Conservation (phyloP, 345 rosid species). For the Combretum micranthum region DNA sequence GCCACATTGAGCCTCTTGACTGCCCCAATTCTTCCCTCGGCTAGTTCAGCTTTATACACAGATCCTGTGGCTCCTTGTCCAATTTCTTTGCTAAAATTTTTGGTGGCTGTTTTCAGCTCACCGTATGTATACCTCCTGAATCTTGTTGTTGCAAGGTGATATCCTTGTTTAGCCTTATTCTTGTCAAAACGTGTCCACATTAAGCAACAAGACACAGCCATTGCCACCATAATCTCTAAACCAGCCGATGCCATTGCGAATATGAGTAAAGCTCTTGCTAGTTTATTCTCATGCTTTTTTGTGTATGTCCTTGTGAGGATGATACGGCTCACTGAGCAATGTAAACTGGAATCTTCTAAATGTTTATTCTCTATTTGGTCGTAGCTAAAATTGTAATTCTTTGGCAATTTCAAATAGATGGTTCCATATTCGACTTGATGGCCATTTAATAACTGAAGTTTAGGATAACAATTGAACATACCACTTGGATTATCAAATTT, state of each 20-base stretch:
- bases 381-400: background rate
- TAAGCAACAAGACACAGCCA: constrained; percentile 5
- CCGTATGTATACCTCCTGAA: constrained; percentile 17
- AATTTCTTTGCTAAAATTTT: constrained; percentile 19
- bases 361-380: background rate
- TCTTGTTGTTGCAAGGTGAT: constrained; percentile 4
- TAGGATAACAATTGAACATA: constrained; percentile 14
- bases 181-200: background rate
- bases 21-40: constrained; percentile 21
- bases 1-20: constrained; percentile 29
- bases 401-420: constrained; percentile 17
- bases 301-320: no score
- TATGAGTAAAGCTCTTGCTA: no score
- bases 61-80: constrained; percentile 34
- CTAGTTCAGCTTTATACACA: constrained; percentile 27
- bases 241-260: background rate
- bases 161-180: background rate
- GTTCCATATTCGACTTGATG: constrained; percentile 4
- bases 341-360: background rate
- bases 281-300: no score
- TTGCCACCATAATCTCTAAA: background rate
- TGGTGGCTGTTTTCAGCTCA: constrained; percentile 26
- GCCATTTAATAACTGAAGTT: constrained; percentile 18
- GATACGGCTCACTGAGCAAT: no score
- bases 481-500: background rate